These are phyloP conservation scores for Fraxinus americana DNA, from an alignment of 257 asterid genomes.

Conservation along the genomic window DNA sequence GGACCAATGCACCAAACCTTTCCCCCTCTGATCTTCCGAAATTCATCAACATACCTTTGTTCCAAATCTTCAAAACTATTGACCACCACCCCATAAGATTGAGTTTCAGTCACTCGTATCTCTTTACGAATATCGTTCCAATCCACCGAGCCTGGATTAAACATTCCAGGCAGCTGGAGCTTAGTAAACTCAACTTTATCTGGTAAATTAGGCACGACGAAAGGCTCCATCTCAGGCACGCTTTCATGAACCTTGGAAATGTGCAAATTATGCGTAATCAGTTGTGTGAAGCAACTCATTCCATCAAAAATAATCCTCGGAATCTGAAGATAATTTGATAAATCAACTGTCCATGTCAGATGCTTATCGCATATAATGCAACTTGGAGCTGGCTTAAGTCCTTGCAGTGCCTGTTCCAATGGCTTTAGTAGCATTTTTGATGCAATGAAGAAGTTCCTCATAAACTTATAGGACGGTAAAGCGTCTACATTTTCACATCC, in stretches of 20 bases:
- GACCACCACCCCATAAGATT: slow-evolving; percentile 44
- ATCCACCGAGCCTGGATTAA: slow-evolving; percentile 35
- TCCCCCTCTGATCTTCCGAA: slow-evolving; percentile 29
- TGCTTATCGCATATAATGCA: slow-evolving; percentile 49
- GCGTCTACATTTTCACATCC: slow-evolving; percentile 56
- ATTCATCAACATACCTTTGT: slow-evolving; percentile 36
- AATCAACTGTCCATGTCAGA: slow-evolving; percentile 38
- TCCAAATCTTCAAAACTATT: slow-evolving; percentile 58
- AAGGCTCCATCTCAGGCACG: slow-evolving; percentile 28
- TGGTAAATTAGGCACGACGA: slow-evolving; percentile 39
- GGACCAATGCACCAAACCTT: slow-evolving; percentile 78
- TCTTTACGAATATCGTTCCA: slow-evolving; percentile 30
- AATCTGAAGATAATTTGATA: slow-evolving; percentile 27
- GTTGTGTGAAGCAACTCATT: slow-evolving; percentile 45
- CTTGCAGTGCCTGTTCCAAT: slow-evolving; percentile 29
- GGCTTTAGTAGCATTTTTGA: slow-evolving; percentile 34
- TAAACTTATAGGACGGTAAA: slow-evolving; percentile 35
- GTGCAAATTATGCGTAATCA: slow-evolving; percentile 28
- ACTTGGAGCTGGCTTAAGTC: slow-evolving; percentile 35
- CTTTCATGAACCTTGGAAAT: slow-evolving; percentile 26
- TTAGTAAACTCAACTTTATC: slow-evolving; percentile 39
- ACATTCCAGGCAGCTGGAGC: slow-evolving; percentile 38
- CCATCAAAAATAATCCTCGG: slow-evolving; percentile 54
- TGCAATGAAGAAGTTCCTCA: slow-evolving; percentile 39
- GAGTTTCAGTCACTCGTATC: slow-evolving; percentile 36